Evolutionary conservation across 805 yeast species (phyloP), one percentile per base, ranked within the genome.

Genomic region (Metschnikowia aberdeeniae): DNA sequence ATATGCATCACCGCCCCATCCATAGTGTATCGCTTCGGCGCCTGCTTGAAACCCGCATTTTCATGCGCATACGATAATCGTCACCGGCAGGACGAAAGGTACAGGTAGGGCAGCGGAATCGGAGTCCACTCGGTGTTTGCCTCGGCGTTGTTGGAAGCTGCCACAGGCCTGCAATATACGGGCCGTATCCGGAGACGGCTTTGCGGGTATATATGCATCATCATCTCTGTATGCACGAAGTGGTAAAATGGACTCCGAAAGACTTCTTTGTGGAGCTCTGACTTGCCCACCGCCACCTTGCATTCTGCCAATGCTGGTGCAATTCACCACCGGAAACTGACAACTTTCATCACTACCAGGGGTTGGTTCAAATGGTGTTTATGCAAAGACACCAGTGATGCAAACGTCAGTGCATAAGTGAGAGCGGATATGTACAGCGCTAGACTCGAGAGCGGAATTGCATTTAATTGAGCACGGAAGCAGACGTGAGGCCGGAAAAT

Each of bases 341-440:
- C 17, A 17, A 17, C 17, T 17, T 17, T 17, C 17, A 3, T 17
- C 17, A 17, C 17, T 2, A 17, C 17, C 17, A 17, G 17, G 17
- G 17, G 17, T 2, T 17, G 17, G 17, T 17, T 17, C 17, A 17
- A 17, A 17, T 17, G 3, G 17, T 2, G 19, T 13, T 36, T 17
- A 36, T 28, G 40, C 33, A 27, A 36, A 14, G 17, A 27, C 12
- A 11, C 34, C 40, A 28, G 40, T 37, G 33, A 37, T 37, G 40
- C 40, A 37, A 37, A 19, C 40, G 40, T 37, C 40, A 37, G 26
- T 37, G 40, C 40, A 37, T 20, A 27, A 19, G 19, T 28, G 7
- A 9, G 27, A 37, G 40, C 40, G 34, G 40, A 30, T 28, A 37
- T 28, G 40, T 30, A 33, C 40, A n/a, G 40, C 34, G 40, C 40